These are phyloP conservation scores for Inga leiocalycina DNA, from an alignment of 306 rosid genomes.

Conservation along the genomic window DNA sequence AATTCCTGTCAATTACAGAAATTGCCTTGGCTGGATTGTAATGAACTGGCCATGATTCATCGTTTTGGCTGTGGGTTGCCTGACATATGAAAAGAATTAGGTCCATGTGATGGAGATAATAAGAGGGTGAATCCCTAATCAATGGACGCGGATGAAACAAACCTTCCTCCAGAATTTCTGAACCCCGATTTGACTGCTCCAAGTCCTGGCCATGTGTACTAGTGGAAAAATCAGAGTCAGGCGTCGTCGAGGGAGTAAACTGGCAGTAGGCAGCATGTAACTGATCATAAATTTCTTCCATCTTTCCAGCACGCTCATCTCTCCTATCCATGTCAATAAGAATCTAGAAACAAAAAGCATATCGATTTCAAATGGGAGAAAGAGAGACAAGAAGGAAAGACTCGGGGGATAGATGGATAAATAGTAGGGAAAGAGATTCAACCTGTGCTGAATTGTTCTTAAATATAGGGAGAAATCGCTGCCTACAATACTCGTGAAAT, in stretches of 20 bases:
- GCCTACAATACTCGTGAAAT: conserved; percentile 79
- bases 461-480: conserved; percentile 79
- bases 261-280: conserved; percentile 71
- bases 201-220: conserved; percentile 31
- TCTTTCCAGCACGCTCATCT: conserved; percentile 63
- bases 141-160: conserved; percentile 48
- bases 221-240: conserved; percentile 39
- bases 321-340: conserved; percentile 80
- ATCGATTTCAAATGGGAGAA: conserved; percentile 23
- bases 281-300: conserved; percentile 60
- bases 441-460: conserved; percentile 74
- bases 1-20: conserved; percentile 25
- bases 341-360: conserved; percentile 44
- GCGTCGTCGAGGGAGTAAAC: conserved; percentile 30
- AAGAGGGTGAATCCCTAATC: conserved; percentile 29
- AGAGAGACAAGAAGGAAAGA: conserved; percentile 5
- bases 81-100: conserved; percentile 38
- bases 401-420: neutral
- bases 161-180: conserved; percentile 55
- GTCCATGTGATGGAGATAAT: conserved; percentile 16
- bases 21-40: neutral
- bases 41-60: conserved; percentile 34
- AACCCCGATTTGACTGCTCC: conserved; percentile 21
- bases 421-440: conserved; percentile 15
- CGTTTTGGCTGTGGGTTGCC: conserved; percentile 32